phyloP scores from a whole-genome alignment of 805 yeast genomes.

The Yamadazyma scolyti region DNA sequence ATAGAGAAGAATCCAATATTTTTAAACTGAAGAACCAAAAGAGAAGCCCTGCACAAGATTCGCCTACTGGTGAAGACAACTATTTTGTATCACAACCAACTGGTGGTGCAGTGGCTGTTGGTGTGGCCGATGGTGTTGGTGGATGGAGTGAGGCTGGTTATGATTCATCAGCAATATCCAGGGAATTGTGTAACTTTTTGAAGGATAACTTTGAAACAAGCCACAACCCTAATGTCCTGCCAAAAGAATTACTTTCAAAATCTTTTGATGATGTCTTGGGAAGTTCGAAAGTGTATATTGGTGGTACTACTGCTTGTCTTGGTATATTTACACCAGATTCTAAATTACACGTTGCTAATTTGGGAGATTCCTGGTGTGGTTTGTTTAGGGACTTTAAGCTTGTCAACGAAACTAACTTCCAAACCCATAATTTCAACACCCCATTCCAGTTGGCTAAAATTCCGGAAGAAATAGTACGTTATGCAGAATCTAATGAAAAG shows the following conservation, averaged over 20 bases:
- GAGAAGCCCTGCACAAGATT: conserved; percentile 37
- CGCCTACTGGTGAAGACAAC: conserved; percentile 74
- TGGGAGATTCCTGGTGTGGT: conserved; percentile 96
- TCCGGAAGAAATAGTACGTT: conserved; percentile 55
- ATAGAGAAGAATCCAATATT: conserved; percentile 50
- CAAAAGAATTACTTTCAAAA: conserved; percentile 45
- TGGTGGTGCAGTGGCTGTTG: conserved; percentile 51
- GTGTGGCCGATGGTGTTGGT: conserved; percentile 96
- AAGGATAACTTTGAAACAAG: conserved; percentile 30
- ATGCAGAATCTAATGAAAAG: conserved; percentile 53
- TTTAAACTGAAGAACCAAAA: conserved; percentile 27
- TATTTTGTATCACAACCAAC: conserved; percentile 46
- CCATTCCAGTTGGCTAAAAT: conserved; percentile 88
- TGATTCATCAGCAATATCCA: conserved; percentile 82
- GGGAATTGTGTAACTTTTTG: conserved; percentile 67
- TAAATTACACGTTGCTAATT: conserved; percentile 66
- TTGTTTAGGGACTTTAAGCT: conserved; percentile 66
- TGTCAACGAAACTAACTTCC: conserved; percentile 65
- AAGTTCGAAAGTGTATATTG: conserved; percentile 70
- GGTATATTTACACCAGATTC: conserved; percentile 61
- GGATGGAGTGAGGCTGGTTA: conserved; percentile 94
- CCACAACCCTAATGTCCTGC: conserved; percentile 20
- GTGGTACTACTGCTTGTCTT: conserved; percentile 90
- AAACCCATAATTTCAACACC: conserved; percentile 85
- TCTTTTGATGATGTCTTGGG: conserved; percentile 55